These are phyloP conservation scores for Mollisia scopiformis DNA, from an alignment of 2,329 filamentous ascomycete genomes.

Conservation along the genomic window DNA sequence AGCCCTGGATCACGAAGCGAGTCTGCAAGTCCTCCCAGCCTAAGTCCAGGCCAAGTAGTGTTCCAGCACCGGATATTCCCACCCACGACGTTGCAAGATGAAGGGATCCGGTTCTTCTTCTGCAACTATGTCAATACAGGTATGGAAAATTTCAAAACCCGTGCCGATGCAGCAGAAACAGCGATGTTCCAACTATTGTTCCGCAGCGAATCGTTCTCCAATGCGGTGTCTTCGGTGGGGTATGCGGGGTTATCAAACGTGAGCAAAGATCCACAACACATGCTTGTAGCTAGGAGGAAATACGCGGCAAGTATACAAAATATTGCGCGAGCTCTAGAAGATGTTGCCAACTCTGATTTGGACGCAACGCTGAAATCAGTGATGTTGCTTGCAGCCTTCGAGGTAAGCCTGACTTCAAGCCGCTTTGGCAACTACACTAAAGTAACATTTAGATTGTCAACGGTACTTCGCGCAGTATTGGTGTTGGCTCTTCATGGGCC, in stretches of 20 bases:
- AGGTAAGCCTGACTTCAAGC: slow-evolving; percentile 33
- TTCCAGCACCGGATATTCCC: neutral
- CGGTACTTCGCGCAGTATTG: slow-evolving; percentile 2
- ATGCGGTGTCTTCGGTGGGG: slow-evolving; percentile 55
- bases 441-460: slow-evolving; percentile 19
- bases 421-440: neutral
- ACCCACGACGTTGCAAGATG: slow-evolving; percentile 13
- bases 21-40: neutral
- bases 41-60: neutral
- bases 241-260: slow-evolving; percentile 52
- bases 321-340: slow-evolving; percentile 48
- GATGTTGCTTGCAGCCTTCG: slow-evolving; percentile 55
- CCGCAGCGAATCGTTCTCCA: slow-evolving; percentile 47
- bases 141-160: too few species aligned
- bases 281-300: slow-evolving; percentile 51
- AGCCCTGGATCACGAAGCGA: neutral
- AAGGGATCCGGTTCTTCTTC: slow-evolving; percentile 30
- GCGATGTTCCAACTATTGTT: slow-evolving; percentile 26
- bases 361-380: slow-evolving; percentile 56
- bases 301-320: slow-evolving; percentile 53
- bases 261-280: slow-evolving; percentile 38
- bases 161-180: too few species aligned
- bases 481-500: slow-evolving; percentile 12
- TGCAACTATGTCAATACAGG: slow-evolving; percentile 21
- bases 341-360: slow-evolving; percentile 47